These are phyloP conservation scores for Corchorus capsularis DNA, from an alignment of 345 rosid genomes.

Conservation along the genomic window DNA sequence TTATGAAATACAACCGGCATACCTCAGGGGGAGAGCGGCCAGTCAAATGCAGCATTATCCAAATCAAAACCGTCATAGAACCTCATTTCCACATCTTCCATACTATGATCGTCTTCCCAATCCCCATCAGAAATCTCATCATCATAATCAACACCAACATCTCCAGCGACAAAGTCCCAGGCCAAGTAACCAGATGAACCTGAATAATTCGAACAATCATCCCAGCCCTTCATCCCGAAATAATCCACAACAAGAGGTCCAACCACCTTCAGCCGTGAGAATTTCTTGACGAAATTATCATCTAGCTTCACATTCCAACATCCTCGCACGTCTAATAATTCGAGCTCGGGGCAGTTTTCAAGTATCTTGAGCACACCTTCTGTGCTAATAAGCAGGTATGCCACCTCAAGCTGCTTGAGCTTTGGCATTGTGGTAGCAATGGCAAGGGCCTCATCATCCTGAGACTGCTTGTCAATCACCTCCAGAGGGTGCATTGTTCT, in stretches of 20 bases:
- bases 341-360: slow-evolving; percentile 25
- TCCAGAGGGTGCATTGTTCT: slow-evolving; percentile 34
- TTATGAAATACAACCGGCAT: background rate
- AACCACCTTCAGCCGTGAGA: slow-evolving; percentile 29
- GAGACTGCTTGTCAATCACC: slow-evolving; percentile 21
- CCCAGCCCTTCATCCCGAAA: slow-evolving; percentile 30
- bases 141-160: slow-evolving; percentile 21
- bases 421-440: slow-evolving; percentile 39
- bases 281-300: slow-evolving; percentile 22
- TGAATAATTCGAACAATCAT: slow-evolving; percentile 33
- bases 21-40: slow-evolving; percentile 33
- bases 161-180: slow-evolving; percentile 31
- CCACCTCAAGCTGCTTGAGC: slow-evolving; percentile 40
- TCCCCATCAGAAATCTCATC: slow-evolving; percentile 26
- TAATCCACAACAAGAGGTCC: slow-evolving; percentile 30
- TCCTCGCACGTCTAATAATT: slow-evolving; percentile 31
- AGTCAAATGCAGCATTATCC: slow-evolving; percentile 23
- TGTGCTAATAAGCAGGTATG: slow-evolving; percentile 30
- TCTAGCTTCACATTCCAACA: slow-evolving; percentile 34
- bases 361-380: slow-evolving; percentile 31
- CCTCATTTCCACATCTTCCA: slow-evolving; percentile 36
- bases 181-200: slow-evolving; percentile 34
- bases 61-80: slow-evolving; percentile 31
- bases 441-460: slow-evolving; percentile 37
- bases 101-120: slow-evolving; percentile 26